A percentile compares a stretch with the other conserved stretches of the same genome.
Evolutionary conservation across 257 asterid genomes (phyloP).

Genomic region (Solanum piurae): DNA sequence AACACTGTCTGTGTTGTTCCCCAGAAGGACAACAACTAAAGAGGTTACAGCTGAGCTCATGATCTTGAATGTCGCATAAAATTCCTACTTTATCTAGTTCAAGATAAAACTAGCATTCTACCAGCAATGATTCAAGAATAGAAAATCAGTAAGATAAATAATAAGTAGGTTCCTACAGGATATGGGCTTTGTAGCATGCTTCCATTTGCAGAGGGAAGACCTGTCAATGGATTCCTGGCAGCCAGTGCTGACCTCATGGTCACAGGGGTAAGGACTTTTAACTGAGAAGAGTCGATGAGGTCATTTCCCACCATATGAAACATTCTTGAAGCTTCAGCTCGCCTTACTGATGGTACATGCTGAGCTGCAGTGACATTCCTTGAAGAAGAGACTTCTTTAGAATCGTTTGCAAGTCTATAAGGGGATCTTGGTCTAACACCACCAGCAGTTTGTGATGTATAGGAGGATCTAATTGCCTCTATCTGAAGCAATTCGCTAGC

Average conservation of each 20-base stretch:
- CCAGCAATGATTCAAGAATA: not conserved
- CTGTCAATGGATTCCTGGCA: slow-evolving; percentile 14
- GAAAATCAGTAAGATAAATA: not conserved
- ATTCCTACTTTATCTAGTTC: not conserved
- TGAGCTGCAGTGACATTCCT: slow-evolving; percentile 23
- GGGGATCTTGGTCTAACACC: slow-evolving; percentile 21
- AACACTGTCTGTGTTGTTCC: not conserved
- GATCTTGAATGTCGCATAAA: not conserved
- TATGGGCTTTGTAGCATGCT: slow-evolving; percentile 21
- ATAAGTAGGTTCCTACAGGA: slow-evolving; percentile 26
- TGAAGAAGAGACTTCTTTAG: slow-evolving; percentile 19
- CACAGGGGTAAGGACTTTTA: slow-evolving; percentile 21
- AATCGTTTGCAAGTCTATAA: slow-evolving; percentile 4
- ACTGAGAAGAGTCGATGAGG: slow-evolving; percentile 15
- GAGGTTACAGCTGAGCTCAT: not conserved
- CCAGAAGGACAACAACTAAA: not conserved
- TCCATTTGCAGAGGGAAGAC: slow-evolving; percentile 27
- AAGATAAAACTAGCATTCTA: not conserved
- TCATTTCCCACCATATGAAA: slow-evolving; percentile 1
- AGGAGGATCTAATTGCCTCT: slow-evolving; percentile 26
- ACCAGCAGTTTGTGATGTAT: slow-evolving; percentile 22
- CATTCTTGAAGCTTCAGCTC: slow-evolving; percentile 13
- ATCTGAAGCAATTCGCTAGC: slow-evolving; percentile 3
- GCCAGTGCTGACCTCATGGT: slow-evolving; percentile 13
- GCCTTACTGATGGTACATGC: slow-evolving; percentile 15